Evolutionary conservation across 345 rosid species (phyloP), one percentile per base, ranked within the genome.

Genomic region (Laguncularia racemosa): DNA sequence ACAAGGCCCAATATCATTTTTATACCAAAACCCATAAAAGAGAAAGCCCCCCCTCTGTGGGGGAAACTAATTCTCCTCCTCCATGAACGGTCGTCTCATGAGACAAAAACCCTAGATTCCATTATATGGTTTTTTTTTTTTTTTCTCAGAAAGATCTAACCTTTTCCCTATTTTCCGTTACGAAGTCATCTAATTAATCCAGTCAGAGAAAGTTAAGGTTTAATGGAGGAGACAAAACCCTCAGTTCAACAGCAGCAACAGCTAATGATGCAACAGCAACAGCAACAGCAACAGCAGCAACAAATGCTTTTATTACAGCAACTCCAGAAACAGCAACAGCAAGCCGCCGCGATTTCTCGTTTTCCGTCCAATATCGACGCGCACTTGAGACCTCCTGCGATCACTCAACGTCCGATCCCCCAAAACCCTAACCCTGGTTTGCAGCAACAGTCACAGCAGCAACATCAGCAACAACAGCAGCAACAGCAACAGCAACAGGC

Each of bases 311-410:
- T 80, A 48, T 67, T 84, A 46, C 88, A 83, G 38, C 95, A 86
- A 70, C 67, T 81, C 53, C 88, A 77, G 53, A 72, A 76, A 17
- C 88, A 78, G n/a, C 93, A 83, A 40, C 85, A 81, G 38, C 96
- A 88, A 50, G 86, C 91, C 2, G 73, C 85, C 0, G 92, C 96
- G 0, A 90, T 95, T 68, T 72, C 99, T 44, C 81, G 97, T n/a
- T 93, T 93, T 64, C 97, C 97, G 0, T 90, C 99, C 7, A 90
- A 88, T 73, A 88, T 88, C 60, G 96, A 90, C 50, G 96, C 84
- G 0, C 96, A 88, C 61, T 68, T 89, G 60, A 87, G 91, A 0
- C 67, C 86, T 8, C 81, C 84, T 0, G 84, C 84, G 3, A 68
- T 77, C 16, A 48, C 62, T 55, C 84, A 62, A 61, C 87, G 72